Evolutionary conservation across 2,329 filamentous ascomycete species (phyloP).

Genomic region (Zymoseptoria pseudotritici): DNA sequence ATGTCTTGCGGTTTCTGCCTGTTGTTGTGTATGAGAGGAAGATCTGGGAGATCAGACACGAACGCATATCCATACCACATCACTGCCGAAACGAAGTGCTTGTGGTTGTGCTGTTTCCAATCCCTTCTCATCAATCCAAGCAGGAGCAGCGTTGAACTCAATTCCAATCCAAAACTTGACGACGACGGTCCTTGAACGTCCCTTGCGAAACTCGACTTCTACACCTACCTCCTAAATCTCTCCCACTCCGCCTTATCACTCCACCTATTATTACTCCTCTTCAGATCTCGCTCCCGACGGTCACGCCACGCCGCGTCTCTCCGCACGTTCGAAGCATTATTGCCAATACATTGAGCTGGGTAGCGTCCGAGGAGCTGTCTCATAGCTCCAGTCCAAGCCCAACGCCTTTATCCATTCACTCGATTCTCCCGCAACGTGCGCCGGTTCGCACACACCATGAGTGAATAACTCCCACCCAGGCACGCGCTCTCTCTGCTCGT

Average conservation of each 20-base stretch:
- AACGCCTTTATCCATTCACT: background rate
- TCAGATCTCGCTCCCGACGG: background rate
- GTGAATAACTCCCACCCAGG: background rate
- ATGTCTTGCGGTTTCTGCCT: too few species aligned
- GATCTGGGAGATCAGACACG: too few species aligned
- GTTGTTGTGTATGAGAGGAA: too few species aligned
- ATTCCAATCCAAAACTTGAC: background rate
- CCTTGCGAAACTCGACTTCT: background rate
- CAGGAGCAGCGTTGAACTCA: background rate
- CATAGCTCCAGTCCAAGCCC: background rate
- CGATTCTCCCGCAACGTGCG: background rate
- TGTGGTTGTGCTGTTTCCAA: background rate
- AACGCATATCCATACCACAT: background rate
- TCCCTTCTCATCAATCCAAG: background rate
- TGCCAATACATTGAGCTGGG: background rate
- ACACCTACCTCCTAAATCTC: background rate
- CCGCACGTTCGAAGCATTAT: background rate
- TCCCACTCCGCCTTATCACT: background rate
- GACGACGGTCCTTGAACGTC: background rate
- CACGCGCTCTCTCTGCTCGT: background rate
- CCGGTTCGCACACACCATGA: background rate
- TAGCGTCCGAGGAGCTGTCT: background rate
- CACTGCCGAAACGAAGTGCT: background rate
- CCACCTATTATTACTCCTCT: background rate
- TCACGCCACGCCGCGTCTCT: background rate